These are phyloP conservation scores for Favolaschia claudopus DNA, from an alignment of 768 basidiomycete species.

Conservation along the genomic window DNA sequence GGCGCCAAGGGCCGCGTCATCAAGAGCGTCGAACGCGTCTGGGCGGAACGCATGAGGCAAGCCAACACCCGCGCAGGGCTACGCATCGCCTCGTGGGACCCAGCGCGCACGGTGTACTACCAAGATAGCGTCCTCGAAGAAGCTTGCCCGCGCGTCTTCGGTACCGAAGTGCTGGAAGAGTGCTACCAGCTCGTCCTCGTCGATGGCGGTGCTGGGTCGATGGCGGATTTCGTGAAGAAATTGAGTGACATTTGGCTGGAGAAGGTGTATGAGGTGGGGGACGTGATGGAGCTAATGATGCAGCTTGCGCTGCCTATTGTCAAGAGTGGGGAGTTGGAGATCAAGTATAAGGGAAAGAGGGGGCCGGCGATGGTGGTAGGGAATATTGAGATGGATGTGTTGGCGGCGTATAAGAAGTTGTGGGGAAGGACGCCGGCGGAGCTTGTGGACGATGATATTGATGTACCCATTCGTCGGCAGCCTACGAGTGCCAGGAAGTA, in stretches of 20 bases:
- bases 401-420: conserved; percentile 29
- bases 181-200: conserved; percentile 41
- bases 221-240: conserved; percentile 38
- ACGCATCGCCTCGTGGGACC: conserved; percentile 33
- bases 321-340: conserved; percentile 36
- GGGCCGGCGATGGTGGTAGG: conserved; percentile 4
- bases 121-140: conserved; percentile 34
- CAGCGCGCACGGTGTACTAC: conserved; percentile 21
- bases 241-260: conserved; percentile 37
- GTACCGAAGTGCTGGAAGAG: conserved; percentile 24
- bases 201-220: conserved; percentile 34
- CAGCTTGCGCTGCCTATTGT: conserved; percentile 30
- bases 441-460: conserved; percentile 16
- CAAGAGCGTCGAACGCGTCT: conserved; percentile 31
- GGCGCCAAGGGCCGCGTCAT: conserved; percentile 35
- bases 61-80: conserved; percentile 37
- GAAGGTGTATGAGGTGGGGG: conserved; percentile 31
- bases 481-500: conserved; percentile 5
- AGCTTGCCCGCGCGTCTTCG: conserved; percentile 30
- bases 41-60: conserved; percentile 36
- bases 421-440: conserved; percentile 33
- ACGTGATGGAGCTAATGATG: conserved; percentile 29
- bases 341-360: conserved; percentile 5
- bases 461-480: not conserved
- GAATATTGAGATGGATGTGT: conserved; percentile 27